Base-by-base conservation (phyloP, 164 flowering plant species). In the Protea cynaroides region DNA sequence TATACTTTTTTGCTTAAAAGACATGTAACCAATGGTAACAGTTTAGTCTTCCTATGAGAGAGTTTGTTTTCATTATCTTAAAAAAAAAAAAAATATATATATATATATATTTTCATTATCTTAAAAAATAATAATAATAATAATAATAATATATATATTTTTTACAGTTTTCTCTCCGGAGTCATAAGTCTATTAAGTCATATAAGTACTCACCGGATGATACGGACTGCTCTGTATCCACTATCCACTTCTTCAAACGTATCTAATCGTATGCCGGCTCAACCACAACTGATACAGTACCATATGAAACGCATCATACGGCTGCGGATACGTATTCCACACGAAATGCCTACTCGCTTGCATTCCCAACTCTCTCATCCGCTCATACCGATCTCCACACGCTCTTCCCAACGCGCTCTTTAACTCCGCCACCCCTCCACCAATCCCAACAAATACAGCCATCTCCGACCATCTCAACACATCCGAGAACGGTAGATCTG, bases 231-330 rank as follows among this genome's bases (percentile, higher is more conserved):
- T n/a, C n/a, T n/a, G n/a, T n/a, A n/a, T n/a, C n/a, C n/a, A n/a
- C n/a, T 8, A 59, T 53, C 63, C 8, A 34, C 21, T 75, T 82
- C 70, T 79, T 68, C 81, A 69, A 0, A 82, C 71, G 65, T 86
- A 89, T 75, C 96, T 76, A 36, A 89, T 77, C 25, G 79, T 70
- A 69, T 89, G 92, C 64, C 97, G 70, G 58, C 92, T 79, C 59
- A 75, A 19, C 95, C 95, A 90, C 58, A 90, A 77, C 79, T 90
- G 88, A 75, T 86, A 85, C 82, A 86, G 55, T 61, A 86, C 71
- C 78, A 73, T 79, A 55, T 85, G 63, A 65, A 88, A 90, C 25
- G 90, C 82, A 81, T 84, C 95, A 65, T 74, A 77, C 71, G 79
- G 83, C 75, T 78, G 73, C 17, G 86, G 72, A 21, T 54, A 13